Evolutionary conservation across 208 protist genomes (phyloP).

Genomic region (Leishmania guyanensis): DNA sequence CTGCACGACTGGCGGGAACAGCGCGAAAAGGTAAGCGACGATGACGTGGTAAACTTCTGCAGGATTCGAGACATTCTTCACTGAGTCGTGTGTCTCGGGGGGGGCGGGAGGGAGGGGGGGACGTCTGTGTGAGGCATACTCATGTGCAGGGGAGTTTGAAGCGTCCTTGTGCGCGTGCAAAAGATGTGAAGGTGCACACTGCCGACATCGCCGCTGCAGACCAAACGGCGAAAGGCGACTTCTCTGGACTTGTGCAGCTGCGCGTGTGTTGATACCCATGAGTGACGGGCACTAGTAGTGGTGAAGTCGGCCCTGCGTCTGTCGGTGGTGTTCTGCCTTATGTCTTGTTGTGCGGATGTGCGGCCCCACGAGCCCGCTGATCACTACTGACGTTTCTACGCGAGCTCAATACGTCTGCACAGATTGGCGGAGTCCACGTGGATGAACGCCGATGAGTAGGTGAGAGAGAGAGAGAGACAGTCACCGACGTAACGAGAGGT

Average conservation of each 20-base stretch:
- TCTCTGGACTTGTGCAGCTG: not conserved
- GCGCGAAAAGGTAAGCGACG: slow-evolving; percentile 71
- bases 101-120: not conserved
- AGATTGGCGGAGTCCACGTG: not conserved
- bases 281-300: not conserved
- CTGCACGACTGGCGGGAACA: slow-evolving; percentile 66
- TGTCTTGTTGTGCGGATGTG: not conserved
- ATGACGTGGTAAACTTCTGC: slow-evolving; percentile 65
- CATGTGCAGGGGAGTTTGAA: not conserved
- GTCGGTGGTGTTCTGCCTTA: not conserved
- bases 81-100: slow-evolving; percentile 13
- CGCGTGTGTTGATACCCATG: not conserved
- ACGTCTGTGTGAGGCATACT: not conserved
- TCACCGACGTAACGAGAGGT: not conserved
- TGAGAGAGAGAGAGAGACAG: not conserved
- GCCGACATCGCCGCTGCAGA: not conserved
- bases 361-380: not conserved
- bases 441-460: not conserved
- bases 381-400: not conserved
- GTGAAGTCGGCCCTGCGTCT: not conserved
- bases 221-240: not conserved
- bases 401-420: not conserved
- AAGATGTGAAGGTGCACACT: not conserved
- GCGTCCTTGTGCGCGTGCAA: not conserved
- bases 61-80: slow-evolving; percentile 80